phyloP scores from a whole-genome alignment of 2,329 filamentous ascomycete species.

The Aureobasidium melanogenum region DNA sequence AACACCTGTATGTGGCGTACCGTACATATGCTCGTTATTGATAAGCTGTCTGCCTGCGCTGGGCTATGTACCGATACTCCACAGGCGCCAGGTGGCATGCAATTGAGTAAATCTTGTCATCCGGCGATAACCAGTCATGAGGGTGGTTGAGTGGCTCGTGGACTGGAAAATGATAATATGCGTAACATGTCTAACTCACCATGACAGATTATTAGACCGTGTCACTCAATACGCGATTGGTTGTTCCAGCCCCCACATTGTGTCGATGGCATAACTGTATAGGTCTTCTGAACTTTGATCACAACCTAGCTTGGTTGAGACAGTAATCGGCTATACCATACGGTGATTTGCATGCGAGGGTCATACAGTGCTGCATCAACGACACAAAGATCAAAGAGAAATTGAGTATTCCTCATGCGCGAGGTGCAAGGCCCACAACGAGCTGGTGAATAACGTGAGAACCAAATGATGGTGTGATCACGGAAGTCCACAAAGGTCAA shows the following conservation, averaged over 20 bases:
- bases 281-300: background rate
- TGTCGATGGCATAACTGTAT: background rate
- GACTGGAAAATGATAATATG: background rate
- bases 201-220: background rate
- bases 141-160: background rate
- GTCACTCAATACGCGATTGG: background rate
- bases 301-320: background rate
- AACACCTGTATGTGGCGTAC: background rate
- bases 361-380: background rate
- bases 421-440: background rate
- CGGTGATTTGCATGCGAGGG: background rate
- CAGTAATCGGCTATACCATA: background rate
- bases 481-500: background rate
- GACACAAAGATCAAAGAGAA: background rate
- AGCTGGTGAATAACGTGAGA: background rate
- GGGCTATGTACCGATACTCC: background rate
- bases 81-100: background rate
- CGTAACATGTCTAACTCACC: background rate
- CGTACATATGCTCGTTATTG: background rate
- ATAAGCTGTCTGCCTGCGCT: background rate
- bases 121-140: background rate
- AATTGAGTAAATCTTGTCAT: background rate
- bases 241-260: background rate
- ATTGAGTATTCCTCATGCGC: background rate
- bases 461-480: background rate